Evolutionary conservation across 2,329 filamentous ascomycete genomes (phyloP).

Genomic region (Stachybotrys elegans): DNA sequence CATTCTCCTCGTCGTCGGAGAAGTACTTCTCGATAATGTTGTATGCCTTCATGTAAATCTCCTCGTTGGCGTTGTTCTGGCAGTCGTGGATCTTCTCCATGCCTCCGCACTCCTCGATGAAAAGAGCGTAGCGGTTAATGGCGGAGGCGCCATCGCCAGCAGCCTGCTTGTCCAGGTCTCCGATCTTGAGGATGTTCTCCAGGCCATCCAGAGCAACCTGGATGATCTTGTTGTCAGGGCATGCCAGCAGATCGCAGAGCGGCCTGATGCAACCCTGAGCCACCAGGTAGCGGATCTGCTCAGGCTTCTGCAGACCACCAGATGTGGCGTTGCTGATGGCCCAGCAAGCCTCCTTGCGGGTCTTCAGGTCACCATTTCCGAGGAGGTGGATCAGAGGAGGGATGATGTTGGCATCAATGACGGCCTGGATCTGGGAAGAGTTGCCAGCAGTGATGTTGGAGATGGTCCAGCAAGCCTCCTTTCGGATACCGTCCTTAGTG

Average conservation of each 20-base stretch:
- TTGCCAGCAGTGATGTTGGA: slow-evolving; percentile 98
- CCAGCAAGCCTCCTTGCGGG: slow-evolving; percentile 98
- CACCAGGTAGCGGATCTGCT: slow-evolving; percentile 95
- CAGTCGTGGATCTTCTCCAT: slow-evolving; percentile 99
- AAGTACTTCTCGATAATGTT: slow-evolving; percentile 99
- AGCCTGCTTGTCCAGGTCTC: slow-evolving; percentile 95
- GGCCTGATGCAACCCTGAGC: slow-evolving; percentile 94
- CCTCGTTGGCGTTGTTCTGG: slow-evolving; percentile 99
- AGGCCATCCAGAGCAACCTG: slow-evolving; percentile 96
- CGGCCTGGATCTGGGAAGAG: slow-evolving; percentile 93
- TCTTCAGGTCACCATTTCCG: slow-evolving; percentile 97
- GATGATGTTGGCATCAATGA: slow-evolving; percentile 95
- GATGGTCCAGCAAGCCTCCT: slow-evolving; percentile 99
- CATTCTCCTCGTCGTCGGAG: slow-evolving; percentile 94
- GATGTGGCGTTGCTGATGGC: slow-evolving; percentile 98
- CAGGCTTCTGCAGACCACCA: slow-evolving; percentile 95
- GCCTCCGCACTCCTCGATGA: slow-evolving; percentile 96
- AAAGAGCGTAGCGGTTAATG: slow-evolving; percentile 95
- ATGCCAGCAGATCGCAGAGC: slow-evolving; percentile 87
- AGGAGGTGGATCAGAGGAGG: slow-evolving; percentile 93
- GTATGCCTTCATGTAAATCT: slow-evolving; percentile 99
- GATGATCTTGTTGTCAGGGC: slow-evolving; percentile 99
- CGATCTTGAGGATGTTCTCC: slow-evolving; percentile 99
- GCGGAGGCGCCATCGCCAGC: slow-evolving; percentile 67
- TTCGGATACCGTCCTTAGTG: slow-evolving; percentile 96